Base-by-base conservation (phyloP, 2,329 filamentous ascomycete species). In the Xylariaceae sp. region DNA sequence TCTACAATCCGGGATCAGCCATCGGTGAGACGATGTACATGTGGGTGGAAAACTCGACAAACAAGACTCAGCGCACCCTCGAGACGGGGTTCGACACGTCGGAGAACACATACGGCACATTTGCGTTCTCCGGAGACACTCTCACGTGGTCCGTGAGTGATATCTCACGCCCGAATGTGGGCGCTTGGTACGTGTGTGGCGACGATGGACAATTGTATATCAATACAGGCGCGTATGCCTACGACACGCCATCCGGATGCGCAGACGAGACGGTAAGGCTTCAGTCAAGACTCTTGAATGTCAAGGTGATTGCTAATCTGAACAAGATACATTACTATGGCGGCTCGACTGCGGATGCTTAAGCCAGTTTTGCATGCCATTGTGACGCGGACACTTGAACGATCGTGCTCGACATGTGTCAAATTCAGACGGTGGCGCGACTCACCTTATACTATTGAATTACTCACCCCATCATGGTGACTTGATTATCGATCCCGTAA, bases 111-210 rank as follows among this genome's bases (percentile, higher is more conserved):
- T 83, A 78, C 50, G 80, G 80, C 6, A 73, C 73, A 0, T 83
- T 83, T 61, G 73, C 66, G 0, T 84, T 75, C 63, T 73, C 75
- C 54, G 80, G 80, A n/a, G 80, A 83, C 62, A 73, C 78, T 2
- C 61, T 83, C 32, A 76, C 75, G 11, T 83, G 80, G 81, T 71
- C 64, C 46, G 71, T 69, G 12, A 61, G 71, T 1, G 72, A 70
- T 19, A 65, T 83, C 32, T 65, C 67, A 43, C 63, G 80, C 33
- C 79, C 78, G 44, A 84, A 83, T 60, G 59, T 72, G 40, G 76
- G 74, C 17, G 80, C 81, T 1, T 84, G 80, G 78, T 73, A 81
- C 55, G 80, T 83, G 45, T 84, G 79, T 54, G 68, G 66, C 41
- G 68, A 69, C 6, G 74, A 79, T 65, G 62, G 60, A n/a, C 48